Evolutionary conservation across 768 basidiomycete species (phyloP).

Genomic region (Leccinum barrowsii): DNA sequence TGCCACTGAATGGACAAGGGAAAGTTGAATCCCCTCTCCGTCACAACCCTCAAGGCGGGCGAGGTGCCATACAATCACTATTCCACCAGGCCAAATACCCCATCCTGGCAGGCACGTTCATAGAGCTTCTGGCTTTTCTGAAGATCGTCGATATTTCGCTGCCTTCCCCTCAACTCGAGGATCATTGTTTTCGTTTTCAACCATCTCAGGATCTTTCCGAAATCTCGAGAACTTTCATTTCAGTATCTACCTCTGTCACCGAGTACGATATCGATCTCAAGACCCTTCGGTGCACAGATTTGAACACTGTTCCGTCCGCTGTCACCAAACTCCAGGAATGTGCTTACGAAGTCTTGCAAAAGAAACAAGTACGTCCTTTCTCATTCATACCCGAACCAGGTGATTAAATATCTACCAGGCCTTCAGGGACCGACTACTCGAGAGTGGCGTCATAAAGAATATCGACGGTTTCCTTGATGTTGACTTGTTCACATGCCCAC

Average conservation of each 20-base stretch:
- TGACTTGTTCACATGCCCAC: conserved; percentile 15
- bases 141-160: neutral
- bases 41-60: conserved; percentile 8
- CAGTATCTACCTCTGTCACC: neutral
- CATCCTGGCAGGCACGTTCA: conserved; percentile 10
- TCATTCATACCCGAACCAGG: neutral
- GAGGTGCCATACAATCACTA: neutral
- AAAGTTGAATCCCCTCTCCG: neutral
- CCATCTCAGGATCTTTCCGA: conserved; percentile 10
- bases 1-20: conserved; percentile 11
- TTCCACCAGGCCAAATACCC: neutral
- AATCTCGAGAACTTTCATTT: conserved; percentile 13
- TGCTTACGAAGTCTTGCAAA: conserved; percentile 5
- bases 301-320: neutral
- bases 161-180: neutral
- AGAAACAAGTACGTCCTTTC: neutral
- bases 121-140: conserved; percentile 9
- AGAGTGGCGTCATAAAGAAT: neutral
- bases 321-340: conserved; percentile 10
- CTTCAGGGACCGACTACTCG: conserved; percentile 8
- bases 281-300: neutral
- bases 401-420: conserved; percentile 3
- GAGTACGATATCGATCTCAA: conserved; percentile 11
- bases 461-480: neutral
- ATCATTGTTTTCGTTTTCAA: conserved; percentile 13